Conservation (phyloP, 2,329 filamentous ascomycete genomes). For the Pestalotiopsis sp. region DNA sequence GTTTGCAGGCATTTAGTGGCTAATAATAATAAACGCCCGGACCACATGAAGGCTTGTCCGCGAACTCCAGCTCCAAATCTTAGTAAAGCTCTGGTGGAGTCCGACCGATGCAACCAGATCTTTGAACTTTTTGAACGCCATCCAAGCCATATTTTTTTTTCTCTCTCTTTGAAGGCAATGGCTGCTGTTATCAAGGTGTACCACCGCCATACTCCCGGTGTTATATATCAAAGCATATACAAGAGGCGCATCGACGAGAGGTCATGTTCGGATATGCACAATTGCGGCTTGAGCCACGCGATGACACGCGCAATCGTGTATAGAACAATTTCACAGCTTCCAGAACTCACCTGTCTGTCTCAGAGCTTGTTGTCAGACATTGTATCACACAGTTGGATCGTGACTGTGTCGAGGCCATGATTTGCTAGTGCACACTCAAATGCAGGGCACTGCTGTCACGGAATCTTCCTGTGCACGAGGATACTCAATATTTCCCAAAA, state of each 20-base stretch:
- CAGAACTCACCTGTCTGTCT: background rate
- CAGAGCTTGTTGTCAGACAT: background rate
- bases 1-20: background rate
- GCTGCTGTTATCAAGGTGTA: too few relatives aligned
- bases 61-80: background rate
- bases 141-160: too few relatives aligned
- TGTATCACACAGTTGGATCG: background rate
- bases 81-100: background rate
- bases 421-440: background rate
- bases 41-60: conserved; percentile 1
- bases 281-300: background rate
- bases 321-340: background rate
- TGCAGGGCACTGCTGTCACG: background rate
- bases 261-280: background rate
- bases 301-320: background rate
- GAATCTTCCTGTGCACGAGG: background rate
- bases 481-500: too few relatives aligned
- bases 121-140: background rate
- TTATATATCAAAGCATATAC: background rate
- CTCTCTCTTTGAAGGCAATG: background rate
- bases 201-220: too few relatives aligned
- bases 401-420: background rate
- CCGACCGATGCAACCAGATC: background rate
- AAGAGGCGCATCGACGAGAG: background rate
- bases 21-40: conserved; percentile 3